Percentiles rank a stretch among this genome's conserved stretches.
phyloP scores from a whole-genome alignment of 2,329 filamentous ascomycete species.

The Mollisiaceae sp. region DNA sequence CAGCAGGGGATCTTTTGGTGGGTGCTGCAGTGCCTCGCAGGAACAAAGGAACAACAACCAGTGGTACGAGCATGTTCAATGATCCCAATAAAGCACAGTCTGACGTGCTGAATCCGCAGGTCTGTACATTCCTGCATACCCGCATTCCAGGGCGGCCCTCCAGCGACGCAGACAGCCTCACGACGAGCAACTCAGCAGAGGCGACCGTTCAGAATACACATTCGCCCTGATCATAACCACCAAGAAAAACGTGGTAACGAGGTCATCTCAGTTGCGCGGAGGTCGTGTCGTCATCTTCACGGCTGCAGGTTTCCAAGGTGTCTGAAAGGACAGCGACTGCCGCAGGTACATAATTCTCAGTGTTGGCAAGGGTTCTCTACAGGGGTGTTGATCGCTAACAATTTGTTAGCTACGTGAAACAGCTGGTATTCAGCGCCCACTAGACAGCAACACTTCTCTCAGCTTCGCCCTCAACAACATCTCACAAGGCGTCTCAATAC shows the following conservation, averaged over 20 bases:
- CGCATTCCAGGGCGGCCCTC: conserved; percentile 6
- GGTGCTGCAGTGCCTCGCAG: conserved; percentile 3
- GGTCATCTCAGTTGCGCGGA: neutral
- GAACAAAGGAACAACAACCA: neutral
- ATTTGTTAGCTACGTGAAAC: conserved; percentile 29
- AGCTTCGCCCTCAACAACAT: conserved; percentile 1
- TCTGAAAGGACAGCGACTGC: conserved; percentile 3
- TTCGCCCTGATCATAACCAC: neutral
- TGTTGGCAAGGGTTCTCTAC: conserved; percentile 20
- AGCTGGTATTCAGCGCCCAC: conserved; percentile 16
- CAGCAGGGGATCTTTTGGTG: conserved; percentile 18
- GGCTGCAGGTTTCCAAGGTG: neutral
- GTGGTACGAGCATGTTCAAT: conserved; percentile 2
- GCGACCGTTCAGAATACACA: neutral
- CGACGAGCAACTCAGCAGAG: neutral
- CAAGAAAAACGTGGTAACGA: neutral
- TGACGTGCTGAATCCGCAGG: conserved; percentile 16
- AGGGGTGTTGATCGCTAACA: conserved; percentile 31
- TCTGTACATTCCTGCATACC: conserved; percentile 15
- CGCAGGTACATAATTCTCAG: conserved; percentile 20
- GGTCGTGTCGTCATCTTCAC: conserved; percentile 10
- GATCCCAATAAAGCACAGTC: conserved; percentile 4
- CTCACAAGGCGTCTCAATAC: neutral
- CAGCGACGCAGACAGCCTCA: neutral
- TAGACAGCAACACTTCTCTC: neutral